Conservation (phyloP, 495 filamentous ascomycete species). For the Neurospora tetraspora region DNA sequence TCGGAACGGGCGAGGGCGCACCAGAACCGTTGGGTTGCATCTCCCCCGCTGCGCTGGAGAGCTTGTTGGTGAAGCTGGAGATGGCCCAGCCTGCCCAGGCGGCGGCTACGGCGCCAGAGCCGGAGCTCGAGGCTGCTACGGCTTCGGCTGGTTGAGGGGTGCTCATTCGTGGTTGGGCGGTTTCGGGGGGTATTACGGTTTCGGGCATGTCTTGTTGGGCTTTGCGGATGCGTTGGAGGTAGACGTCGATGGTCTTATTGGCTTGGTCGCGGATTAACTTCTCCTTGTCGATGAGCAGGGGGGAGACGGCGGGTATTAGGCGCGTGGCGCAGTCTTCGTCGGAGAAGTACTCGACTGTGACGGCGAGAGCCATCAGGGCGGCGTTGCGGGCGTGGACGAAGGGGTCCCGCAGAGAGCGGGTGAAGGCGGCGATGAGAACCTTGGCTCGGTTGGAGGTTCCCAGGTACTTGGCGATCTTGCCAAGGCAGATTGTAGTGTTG, state of each 20-base stretch:
- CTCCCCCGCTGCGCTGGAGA: slow-evolving; percentile 72
- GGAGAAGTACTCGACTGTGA: slow-evolving; percentile 74
- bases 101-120: slow-evolving; percentile 2
- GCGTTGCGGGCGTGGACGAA: slow-evolving; percentile 91
- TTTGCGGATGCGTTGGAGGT: slow-evolving; percentile 74
- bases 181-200: slow-evolving; percentile 46
- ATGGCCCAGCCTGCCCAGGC: slow-evolving; percentile 94
- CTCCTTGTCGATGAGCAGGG: slow-evolving; percentile 72
- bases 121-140: slow-evolving; percentile 40
- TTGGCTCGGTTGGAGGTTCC: slow-evolving; percentile 71
- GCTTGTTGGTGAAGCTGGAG: slow-evolving; percentile 94
- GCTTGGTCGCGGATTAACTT: slow-evolving; percentile 89
- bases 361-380: slow-evolving; percentile 71
- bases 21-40: slow-evolving; percentile 46
- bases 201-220: slow-evolving; percentile 71
- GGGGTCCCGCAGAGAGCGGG: slow-evolving; percentile 78
- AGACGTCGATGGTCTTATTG: slow-evolving; percentile 82
- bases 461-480: slow-evolving; percentile 87
- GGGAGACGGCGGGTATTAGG: slow-evolving; percentile 75
- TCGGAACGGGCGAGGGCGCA: slow-evolving; percentile 11
- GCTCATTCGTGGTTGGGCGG: slow-evolving; percentile 57
- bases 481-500: slow-evolving; percentile 94
- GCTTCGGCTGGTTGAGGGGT: slow-evolving; percentile 51
- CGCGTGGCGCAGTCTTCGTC: slow-evolving; percentile 84
- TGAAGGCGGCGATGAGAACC: slow-evolving; percentile 86